Evolutionary conservation across 169 alveolate genomes (phyloP).

Genomic region (Cryptosporidium meleagridis): DNA sequence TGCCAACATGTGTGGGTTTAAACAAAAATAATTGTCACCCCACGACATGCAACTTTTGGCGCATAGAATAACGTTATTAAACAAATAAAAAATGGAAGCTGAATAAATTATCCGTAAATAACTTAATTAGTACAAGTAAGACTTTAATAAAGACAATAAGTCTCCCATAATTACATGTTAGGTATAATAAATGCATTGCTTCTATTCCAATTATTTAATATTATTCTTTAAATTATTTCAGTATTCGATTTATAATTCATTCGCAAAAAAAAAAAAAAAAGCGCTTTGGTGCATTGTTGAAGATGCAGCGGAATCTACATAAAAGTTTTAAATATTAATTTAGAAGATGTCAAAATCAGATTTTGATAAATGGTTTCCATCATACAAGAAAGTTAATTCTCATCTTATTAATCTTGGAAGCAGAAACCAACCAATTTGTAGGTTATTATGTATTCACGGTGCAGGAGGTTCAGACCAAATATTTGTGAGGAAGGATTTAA

Average conservation of each 20-base stretch:
- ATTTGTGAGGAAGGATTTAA: constrained; percentile 26
- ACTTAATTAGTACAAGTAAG: neutral
- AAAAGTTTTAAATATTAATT: neutral
- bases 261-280: neutral
- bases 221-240: too few species aligned
- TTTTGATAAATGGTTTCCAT: constrained; percentile 66
- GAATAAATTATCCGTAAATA: neutral
- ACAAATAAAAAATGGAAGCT: neutral
- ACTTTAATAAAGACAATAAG: neutral
- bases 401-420: neutral
- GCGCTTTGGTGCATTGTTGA: neutral
- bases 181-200: neutral
- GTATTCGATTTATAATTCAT: neutral
- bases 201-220: neutral
- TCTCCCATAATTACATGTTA: neutral
- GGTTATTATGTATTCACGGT: constrained; percentile 67
- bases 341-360: constrained; percentile 18
- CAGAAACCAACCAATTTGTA: neutral
- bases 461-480: constrained; percentile 74
- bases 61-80: neutral
- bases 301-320: neutral
- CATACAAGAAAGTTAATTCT: constrained; percentile 35
- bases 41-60: constrained; percentile 61
- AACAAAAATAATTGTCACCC: constrained; percentile 53
- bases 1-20: constrained; percentile 64